Conservation (phyloP, 73 alveolate species). For the Paramecium pentaurelia region DNA sequence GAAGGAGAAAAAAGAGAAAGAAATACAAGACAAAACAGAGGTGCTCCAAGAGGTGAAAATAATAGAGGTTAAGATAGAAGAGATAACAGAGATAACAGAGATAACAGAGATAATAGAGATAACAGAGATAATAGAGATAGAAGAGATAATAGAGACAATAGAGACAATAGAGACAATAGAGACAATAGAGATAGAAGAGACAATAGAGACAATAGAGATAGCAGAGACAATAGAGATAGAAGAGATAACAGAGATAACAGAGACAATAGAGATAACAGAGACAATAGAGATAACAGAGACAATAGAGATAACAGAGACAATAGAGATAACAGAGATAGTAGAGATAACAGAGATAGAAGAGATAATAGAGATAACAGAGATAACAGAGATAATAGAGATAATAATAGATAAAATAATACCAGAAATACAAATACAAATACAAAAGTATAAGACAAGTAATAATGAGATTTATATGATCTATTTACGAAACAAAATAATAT, state of each 20-base stretch:
- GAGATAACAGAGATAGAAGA: not conserved
- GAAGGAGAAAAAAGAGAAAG: conserved; percentile 21
- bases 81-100: conserved; percentile 4
- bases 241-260: not conserved
- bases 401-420: not conserved
- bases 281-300: not conserved
- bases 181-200: not conserved
- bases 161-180: not conserved
- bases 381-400: not conserved
- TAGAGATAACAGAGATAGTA: not conserved
- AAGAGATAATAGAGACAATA: not conserved
- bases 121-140: not conserved
- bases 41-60: conserved; percentile 15
- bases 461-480: not conserved
- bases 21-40: conserved; percentile 10
- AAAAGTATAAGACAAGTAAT: not conserved
- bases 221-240: not conserved
- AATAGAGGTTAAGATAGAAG: conserved; percentile 20
- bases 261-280: not conserved
- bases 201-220: not conserved
- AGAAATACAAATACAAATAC: not conserved
- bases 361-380: not conserved
- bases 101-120: conserved; percentile 16
- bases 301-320: not conserved
- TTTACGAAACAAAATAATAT: not conserved